phyloP scores from a whole-genome alignment of 768 basidiomycete genomes.

The Suillus paluster region DNA sequence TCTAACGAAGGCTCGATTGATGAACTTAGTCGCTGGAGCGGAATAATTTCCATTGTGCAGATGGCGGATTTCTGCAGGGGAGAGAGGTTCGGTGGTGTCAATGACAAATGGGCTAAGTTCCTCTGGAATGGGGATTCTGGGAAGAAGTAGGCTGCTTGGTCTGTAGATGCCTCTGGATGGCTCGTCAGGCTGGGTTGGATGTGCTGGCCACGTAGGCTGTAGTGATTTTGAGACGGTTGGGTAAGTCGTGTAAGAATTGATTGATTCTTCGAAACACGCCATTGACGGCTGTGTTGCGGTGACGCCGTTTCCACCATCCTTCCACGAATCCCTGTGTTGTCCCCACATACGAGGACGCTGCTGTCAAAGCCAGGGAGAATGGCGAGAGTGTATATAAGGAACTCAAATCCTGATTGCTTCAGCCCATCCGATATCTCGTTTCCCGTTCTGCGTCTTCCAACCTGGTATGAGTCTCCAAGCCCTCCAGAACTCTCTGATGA shows the following conservation, averaged over 20 bases:
- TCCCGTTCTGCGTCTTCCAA: no score
- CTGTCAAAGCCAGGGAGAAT: no score
- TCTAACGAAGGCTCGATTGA: no score
- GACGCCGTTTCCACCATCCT: slow-evolving; percentile 40
- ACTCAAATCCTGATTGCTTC: slow-evolving; percentile 11
- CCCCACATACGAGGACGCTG: slow-evolving; percentile 12
- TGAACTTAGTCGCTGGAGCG: no score
- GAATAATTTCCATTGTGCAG: no score
- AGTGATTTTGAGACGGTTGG: background rate
- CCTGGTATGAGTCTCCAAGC: no score
- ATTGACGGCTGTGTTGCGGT: slow-evolving; percentile 33
- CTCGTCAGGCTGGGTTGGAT: slow-evolving; percentile 26
- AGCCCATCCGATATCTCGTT: no score
- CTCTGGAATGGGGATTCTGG: no score
- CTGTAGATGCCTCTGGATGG: background rate
- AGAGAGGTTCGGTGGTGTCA: no score
- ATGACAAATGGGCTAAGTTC: no score
- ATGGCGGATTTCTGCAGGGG: no score
- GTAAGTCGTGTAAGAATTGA: background rate
- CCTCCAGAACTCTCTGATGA: background rate
- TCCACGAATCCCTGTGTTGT: slow-evolving; percentile 42
- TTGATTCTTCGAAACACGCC: slow-evolving; percentile 31
- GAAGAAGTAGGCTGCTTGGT: no score
- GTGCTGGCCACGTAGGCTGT: slow-evolving; percentile 18
- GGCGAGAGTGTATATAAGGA: slow-evolving; percentile 10